phyloP scores from a whole-genome alignment of 2,329 filamentous ascomycete genomes.

The Colletotrichum liriopes region DNA sequence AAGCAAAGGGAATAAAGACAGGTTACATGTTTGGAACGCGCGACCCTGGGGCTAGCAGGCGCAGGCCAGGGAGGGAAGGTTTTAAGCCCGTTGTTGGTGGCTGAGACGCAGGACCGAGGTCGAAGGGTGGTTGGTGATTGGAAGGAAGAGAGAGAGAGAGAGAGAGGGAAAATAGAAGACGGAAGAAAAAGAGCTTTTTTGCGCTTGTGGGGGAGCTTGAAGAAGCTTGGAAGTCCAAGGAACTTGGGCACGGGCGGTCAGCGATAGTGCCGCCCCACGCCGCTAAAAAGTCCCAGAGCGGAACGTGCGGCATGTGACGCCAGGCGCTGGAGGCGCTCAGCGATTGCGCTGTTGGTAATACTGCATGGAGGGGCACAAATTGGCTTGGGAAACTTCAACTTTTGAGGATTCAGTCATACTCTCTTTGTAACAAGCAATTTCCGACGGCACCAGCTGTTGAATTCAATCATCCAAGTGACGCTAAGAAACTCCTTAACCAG shows the following conservation, averaged over 20 bases:
- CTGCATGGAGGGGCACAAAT: constrained; percentile 34
- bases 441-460: constrained; percentile 1
- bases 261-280: constrained; percentile 37
- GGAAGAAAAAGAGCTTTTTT: constrained; percentile 34
- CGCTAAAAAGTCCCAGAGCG: constrained; percentile 14
- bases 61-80: constrained; percentile 28
- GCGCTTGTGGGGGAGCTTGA: constrained; percentile 35
- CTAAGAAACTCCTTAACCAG: neutral
- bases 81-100: constrained; percentile 34
- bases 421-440: neutral
- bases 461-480: neutral
- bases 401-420: constrained; percentile 6
- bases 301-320: constrained; percentile 36
- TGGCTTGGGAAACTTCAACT: constrained; percentile 27
- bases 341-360: constrained; percentile 6
- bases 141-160: constrained; percentile 31
- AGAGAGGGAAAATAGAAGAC: constrained; percentile 30
- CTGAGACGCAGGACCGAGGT: constrained; percentile 35
- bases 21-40: constrained; percentile 39
- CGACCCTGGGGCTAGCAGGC: constrained; percentile 31
- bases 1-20: constrained; percentile 30
- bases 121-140: constrained; percentile 35
- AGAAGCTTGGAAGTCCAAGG: constrained; percentile 38
- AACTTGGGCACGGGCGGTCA: constrained; percentile 38
- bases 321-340: constrained; percentile 8